Conservation (phyloP, 2,329 filamentous ascomycete genomes). For the Xylariaceae sp. region DNA sequence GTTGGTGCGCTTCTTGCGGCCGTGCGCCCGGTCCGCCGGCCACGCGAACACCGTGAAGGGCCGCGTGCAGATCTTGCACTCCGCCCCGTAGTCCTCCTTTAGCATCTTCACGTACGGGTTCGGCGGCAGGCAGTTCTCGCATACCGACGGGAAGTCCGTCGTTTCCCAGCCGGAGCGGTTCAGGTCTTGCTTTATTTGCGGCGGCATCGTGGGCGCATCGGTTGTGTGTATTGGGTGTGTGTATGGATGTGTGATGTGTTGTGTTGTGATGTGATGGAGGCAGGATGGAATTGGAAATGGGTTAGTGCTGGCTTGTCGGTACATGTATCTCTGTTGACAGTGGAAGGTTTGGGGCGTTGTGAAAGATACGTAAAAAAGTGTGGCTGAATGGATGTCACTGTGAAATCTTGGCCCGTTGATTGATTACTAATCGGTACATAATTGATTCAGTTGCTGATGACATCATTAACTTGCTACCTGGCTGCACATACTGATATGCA, state of each 20-base stretch:
- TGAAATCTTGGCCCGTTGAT: not conserved
- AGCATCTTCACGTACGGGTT: conserved; percentile 99
- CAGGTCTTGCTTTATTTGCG: conserved; percentile 93
- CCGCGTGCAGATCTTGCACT: conserved; percentile 87
- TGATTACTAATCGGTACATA: not conserved
- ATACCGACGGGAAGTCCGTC: conserved; percentile 85
- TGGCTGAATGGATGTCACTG: conserved; percentile 2
- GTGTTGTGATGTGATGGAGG: not conserved
- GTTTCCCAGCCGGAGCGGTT: conserved; percentile 97
- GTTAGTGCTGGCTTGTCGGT: not conserved
- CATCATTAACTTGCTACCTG: no score
- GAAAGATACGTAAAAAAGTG: not conserved
- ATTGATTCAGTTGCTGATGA: not conserved
- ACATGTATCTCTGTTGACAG: not conserved
- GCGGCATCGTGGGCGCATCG: conserved; percentile 61
- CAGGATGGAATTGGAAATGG: not conserved
- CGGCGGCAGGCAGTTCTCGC: conserved; percentile 90
- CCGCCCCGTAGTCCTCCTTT: conserved; percentile 91
- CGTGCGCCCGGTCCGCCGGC: conserved; percentile 85
- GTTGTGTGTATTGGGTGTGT: not conserved
- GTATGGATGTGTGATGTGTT: not conserved
- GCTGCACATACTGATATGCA: no score
- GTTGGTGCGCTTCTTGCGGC: conserved; percentile 89
- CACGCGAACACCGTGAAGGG: conserved; percentile 96
- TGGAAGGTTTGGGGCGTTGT: not conserved